phyloP scores from a whole-genome alignment of 2,329 filamentous ascomycete species.

The Cladophialophora bantiana region DNA sequence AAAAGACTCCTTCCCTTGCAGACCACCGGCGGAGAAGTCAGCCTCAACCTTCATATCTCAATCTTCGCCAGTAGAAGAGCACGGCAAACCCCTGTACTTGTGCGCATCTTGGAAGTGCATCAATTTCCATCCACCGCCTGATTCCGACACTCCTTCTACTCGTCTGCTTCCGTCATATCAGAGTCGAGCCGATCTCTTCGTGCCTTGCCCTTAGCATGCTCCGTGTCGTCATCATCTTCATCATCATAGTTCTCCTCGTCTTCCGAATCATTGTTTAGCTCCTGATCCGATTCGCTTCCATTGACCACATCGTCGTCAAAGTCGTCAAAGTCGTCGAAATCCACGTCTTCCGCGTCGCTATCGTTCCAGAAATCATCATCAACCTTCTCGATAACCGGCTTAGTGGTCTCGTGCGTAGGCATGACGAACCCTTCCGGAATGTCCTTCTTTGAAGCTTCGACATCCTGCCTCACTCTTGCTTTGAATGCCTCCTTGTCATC shows the following conservation, averaged over 20 bases:
- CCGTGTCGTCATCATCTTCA: slow-evolving; percentile 30
- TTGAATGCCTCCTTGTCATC: slow-evolving; percentile 75
- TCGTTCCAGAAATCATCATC: slow-evolving; percentile 86
- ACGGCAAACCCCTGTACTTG: neutral
- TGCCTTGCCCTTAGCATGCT: slow-evolving; percentile 35
- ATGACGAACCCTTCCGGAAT: slow-evolving; percentile 82
- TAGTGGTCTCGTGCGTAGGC: slow-evolving; percentile 74
- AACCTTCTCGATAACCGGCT: slow-evolving; percentile 62
- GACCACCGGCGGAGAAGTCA: neutral
- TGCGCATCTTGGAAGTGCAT: neutral
- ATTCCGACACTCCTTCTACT: slow-evolving; percentile 2
- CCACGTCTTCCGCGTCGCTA: slow-evolving; percentile 70
- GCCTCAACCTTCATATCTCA: neutral
- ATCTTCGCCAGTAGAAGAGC: neutral
- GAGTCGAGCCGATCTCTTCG: slow-evolving; percentile 36
- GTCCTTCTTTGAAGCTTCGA: slow-evolving; percentile 76
- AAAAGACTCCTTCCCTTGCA: neutral
- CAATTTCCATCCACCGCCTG: neutral
- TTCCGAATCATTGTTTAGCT: slow-evolving; percentile 64
- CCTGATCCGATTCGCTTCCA: slow-evolving; percentile 38
- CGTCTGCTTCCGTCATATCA: slow-evolving; percentile 38
- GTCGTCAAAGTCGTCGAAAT: slow-evolving; percentile 54
- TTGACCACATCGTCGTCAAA: slow-evolving; percentile 62
- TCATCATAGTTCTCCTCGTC: slow-evolving; percentile 55
- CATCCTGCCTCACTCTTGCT: slow-evolving; percentile 70